Conservation (phyloP, 352 stramenopile species). For the Globisporangium barbulae region DNA sequence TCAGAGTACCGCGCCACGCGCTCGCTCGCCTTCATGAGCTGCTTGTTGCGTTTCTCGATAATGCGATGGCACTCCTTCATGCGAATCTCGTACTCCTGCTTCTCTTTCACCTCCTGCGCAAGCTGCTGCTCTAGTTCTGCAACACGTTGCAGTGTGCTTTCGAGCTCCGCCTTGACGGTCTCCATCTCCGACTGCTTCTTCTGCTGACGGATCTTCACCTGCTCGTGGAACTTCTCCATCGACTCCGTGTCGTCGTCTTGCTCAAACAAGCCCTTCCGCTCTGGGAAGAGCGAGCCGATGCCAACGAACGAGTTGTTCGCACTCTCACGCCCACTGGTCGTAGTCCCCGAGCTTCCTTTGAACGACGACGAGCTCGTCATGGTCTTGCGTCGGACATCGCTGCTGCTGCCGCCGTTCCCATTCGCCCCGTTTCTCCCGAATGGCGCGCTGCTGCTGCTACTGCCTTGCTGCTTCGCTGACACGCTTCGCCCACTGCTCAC, state of each 20-base stretch:
- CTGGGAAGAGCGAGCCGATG: constrained; percentile 8
- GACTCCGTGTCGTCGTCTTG: constrained; percentile 71
- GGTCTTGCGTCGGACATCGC: constrained; percentile 12
- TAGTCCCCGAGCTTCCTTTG: background rate
- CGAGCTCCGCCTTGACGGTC: constrained; percentile 39
- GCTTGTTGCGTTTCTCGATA: constrained; percentile 86
- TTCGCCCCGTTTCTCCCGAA: constrained; percentile 1
- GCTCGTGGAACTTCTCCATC: constrained; percentile 66
- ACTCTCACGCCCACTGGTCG: constrained; percentile 4
- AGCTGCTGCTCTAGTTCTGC: constrained; percentile 39
- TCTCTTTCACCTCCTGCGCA: constrained; percentile 33
- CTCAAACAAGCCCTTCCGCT: constrained; percentile 75
- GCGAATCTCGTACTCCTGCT: constrained; percentile 62
- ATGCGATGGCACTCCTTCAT: constrained; percentile 79
- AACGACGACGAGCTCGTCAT: constrained; percentile 15
- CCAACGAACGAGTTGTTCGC: constrained; percentile 17
- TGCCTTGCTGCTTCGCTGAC: constrained; percentile 13
- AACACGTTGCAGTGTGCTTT: constrained; percentile 26
- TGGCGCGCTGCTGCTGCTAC: constrained; percentile 7
- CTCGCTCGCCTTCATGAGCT: constrained; percentile 81
- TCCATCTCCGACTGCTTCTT: constrained; percentile 69
- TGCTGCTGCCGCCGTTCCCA: constrained; percentile 6
- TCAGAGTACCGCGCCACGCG: constrained; percentile 59
- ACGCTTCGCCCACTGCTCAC: constrained; percentile 1
- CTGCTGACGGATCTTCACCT: constrained; percentile 64